These are phyloP conservation scores for Populus hybrid DNA, from an alignment of 441 rosid genomes.

Conservation along the genomic window DNA sequence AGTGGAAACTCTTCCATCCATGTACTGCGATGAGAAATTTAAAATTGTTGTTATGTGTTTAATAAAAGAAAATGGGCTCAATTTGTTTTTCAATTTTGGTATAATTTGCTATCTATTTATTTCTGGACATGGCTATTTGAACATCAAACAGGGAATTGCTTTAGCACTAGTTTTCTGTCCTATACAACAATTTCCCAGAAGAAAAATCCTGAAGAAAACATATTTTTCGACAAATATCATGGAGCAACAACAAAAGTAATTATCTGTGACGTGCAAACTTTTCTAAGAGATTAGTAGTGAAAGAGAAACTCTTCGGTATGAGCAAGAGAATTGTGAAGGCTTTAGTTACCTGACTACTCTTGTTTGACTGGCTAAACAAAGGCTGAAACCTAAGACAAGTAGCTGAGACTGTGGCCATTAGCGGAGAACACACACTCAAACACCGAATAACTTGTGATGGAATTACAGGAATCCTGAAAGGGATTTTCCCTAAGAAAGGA, in stretches of 20 bases:
- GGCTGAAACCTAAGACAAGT: slow-evolving; percentile 36
- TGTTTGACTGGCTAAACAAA: slow-evolving; percentile 3
- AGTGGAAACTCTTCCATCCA: not conserved
- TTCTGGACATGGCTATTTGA: not conserved
- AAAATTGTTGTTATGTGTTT: not conserved
- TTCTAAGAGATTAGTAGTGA: not conserved
- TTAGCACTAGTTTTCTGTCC: not conserved
- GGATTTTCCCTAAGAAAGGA: not conserved
- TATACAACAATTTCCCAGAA: not conserved
- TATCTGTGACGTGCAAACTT: no score
- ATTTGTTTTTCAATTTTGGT: not conserved
- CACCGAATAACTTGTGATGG: not conserved
- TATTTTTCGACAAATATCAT: not conserved
- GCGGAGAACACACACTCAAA: not conserved
- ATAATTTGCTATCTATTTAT: not conserved
- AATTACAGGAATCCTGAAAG: not conserved
- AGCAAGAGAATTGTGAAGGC: not conserved
- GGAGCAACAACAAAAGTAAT: no score
- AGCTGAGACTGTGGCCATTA: slow-evolving; percentile 47
- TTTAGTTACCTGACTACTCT: slow-evolving; percentile 7
- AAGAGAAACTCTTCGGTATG: not conserved
- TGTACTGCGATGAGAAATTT: not conserved
- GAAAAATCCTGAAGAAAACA: not conserved
- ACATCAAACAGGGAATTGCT: no score
- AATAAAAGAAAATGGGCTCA: not conserved